phyloP scores from a whole-genome alignment of 202 grass and related monocot species.

The Saccharum hybrid region DNA sequence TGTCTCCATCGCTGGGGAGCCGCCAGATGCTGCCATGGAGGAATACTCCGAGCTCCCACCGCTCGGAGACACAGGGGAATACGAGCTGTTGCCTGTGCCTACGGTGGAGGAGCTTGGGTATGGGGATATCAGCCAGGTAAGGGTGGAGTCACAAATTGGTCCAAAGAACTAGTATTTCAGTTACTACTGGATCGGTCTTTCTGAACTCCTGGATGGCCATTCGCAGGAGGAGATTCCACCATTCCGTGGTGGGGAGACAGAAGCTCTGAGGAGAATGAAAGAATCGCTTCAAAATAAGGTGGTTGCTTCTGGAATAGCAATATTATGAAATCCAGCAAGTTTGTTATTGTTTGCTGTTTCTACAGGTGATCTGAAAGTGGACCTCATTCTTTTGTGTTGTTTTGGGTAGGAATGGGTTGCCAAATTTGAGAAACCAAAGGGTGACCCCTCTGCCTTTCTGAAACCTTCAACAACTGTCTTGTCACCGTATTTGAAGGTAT shows the following conservation, averaged over 20 bases:
- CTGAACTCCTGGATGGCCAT: constrained; percentile 6
- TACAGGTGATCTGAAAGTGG: background rate
- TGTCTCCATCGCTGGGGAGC: constrained; percentile 58
- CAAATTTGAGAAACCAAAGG: constrained; percentile 96
- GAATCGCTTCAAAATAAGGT: constrained; percentile 76
- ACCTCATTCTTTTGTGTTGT: background rate
- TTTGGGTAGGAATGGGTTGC: constrained; percentile 70
- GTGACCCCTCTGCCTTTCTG: constrained; percentile 80
- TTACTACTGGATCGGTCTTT: background rate
- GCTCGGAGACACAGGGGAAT: constrained; percentile 63
- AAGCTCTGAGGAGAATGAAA: constrained; percentile 79
- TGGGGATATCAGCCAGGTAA: constrained; percentile 71
- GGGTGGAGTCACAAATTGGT: background rate
- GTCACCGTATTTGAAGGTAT: constrained; percentile 88
- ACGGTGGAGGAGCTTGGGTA: constrained; percentile 84
- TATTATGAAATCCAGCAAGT: background rate
- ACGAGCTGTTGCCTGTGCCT: constrained; percentile 65
- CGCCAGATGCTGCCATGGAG: constrained; percentile 44
- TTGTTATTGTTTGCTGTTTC: background rate
- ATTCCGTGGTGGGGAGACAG: constrained; percentile 69
- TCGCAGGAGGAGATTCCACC: constrained; percentile 76
- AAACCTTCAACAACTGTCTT: constrained; percentile 85
- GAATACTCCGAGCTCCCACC: constrained; percentile 70
- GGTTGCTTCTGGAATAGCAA: constrained; percentile 36
- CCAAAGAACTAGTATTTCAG: constrained; percentile 4